Evolutionary conservation across 2,329 filamentous ascomycete genomes (phyloP).

Genomic region (Botryotinia convoluta): DNA sequence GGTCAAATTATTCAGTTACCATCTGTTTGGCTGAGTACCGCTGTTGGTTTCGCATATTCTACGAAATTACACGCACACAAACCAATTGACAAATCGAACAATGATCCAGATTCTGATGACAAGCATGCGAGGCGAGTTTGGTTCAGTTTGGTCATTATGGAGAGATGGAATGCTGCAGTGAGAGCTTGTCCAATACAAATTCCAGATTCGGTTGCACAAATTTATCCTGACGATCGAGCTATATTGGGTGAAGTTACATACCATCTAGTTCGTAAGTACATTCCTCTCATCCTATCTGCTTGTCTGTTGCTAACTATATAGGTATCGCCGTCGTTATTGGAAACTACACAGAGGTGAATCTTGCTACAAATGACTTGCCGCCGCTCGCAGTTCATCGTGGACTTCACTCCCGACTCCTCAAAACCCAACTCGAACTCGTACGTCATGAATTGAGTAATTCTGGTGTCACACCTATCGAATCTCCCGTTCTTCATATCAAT

Average conservation of each 20-base stretch:
- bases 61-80: slow-evolving; percentile 58
- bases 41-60: slow-evolving; percentile 63
- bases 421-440: slow-evolving; percentile 62
- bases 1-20: slow-evolving; percentile 45
- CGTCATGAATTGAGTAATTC: slow-evolving; percentile 60
- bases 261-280: slow-evolving; percentile 60
- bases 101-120: slow-evolving; percentile 59
- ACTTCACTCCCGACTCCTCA: slow-evolving; percentile 49
- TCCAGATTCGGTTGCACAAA: slow-evolving; percentile 58
- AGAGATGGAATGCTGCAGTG: slow-evolving; percentile 71
- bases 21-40: slow-evolving; percentile 59
- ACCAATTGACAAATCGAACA: slow-evolving; percentile 43
- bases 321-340: slow-evolving; percentile 59
- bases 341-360: slow-evolving; percentile 49
- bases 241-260: slow-evolving; percentile 63
- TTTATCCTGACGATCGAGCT: slow-evolving; percentile 56
- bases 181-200: slow-evolving; percentile 62
- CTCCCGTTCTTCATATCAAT: slow-evolving; percentile 60
- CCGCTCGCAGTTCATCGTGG: slow-evolving; percentile 42
- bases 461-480: slow-evolving; percentile 49
- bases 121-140: slow-evolving; percentile 63
- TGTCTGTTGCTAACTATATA: slow-evolving; percentile 33
- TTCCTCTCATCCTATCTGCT: neutral
- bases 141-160: slow-evolving; percentile 70
- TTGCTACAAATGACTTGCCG: slow-evolving; percentile 45